phyloP scores from a whole-genome alignment of 345 rosid genomes.

The Trapa incisa region DNA sequence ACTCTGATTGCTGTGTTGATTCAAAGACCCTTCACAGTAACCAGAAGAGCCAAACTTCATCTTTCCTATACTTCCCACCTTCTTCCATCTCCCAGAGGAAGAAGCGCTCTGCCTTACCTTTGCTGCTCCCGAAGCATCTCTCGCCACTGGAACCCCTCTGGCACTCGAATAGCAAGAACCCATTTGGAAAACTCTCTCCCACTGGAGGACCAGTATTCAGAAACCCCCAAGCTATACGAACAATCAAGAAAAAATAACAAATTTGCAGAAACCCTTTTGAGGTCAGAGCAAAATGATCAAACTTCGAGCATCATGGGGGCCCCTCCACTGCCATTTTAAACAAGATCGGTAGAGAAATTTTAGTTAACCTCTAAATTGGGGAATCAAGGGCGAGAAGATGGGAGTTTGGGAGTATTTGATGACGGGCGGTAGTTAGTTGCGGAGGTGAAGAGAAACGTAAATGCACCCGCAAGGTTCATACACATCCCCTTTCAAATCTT shows the following conservation, averaged over 20 bases:
- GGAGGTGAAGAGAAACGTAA: constrained; percentile 4
- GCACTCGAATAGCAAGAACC: constrained; percentile 56
- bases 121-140: constrained; percentile 11
- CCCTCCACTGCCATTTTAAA: neutral
- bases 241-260: neutral
- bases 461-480: constrained; percentile 13
- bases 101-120: constrained; percentile 10
- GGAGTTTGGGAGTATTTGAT: constrained; percentile 1
- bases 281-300: neutral
- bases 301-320: constrained; percentile 1
- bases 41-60: constrained; percentile 13
- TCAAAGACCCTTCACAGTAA: constrained; percentile 4
- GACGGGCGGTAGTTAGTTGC: constrained; percentile 13
- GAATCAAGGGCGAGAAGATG: neutral
- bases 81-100: constrained; percentile 42
- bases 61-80: constrained; percentile 20
- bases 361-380: neutral
- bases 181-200: constrained; percentile 24
- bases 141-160: constrained; percentile 24
- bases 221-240: neutral
- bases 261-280: neutral
- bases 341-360: neutral
- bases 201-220: neutral
- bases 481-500: neutral
- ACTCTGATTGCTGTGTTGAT: constrained; percentile 7